Base-by-base conservation (phyloP, 169 alveolate genomes). In the Plasmodium reichenowi region DNA sequence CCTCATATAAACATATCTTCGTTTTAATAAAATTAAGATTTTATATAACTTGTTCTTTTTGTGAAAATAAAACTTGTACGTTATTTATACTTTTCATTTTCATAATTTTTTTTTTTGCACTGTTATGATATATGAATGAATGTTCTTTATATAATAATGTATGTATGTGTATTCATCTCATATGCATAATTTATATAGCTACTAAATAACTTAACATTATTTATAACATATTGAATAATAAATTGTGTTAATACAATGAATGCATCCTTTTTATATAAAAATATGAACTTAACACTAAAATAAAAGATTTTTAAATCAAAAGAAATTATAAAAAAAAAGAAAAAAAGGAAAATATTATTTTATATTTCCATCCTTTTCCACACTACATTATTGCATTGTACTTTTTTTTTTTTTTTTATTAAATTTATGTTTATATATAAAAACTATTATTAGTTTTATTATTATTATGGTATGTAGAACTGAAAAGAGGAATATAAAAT, bases 21-120 rank as follows among this genome's bases (percentile, higher is more conserved):
- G 22, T 15, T 56, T 56, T 56, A 15, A 56, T 56, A 56, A 56
- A 56, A 56, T 15, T 56, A 56, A 13, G 6, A 5, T 56, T 56
- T 56, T 56, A 56, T 56, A 56, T 13, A 15, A 15, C 22, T 56
- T 56, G 64, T 56, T 56, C 29, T 56, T 56, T 56, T 56, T 56
- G 9, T 32, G 45, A 32, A 32, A 32, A 32, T 32, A 32, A 32
- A 56, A 56, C 17, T 56, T 56, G 22, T 56, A 56, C 9, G 45
- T 15, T 56, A n/a, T 56, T 13, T 56, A 15, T 15, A 56, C 22
- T 56, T 56, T 56, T 56, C 45, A 32, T 32, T 56, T 22, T 15
- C 10, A 56, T 13, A 15, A 56, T 54, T 20, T 54, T 54, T 54
- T 56, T 15, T 56, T 15, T 22, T 22, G 13, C 20, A 56, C 0